These are phyloP conservation scores for Capsella rubella DNA, from an alignment of 441 rosid genomes.

Conservation along the genomic window DNA sequence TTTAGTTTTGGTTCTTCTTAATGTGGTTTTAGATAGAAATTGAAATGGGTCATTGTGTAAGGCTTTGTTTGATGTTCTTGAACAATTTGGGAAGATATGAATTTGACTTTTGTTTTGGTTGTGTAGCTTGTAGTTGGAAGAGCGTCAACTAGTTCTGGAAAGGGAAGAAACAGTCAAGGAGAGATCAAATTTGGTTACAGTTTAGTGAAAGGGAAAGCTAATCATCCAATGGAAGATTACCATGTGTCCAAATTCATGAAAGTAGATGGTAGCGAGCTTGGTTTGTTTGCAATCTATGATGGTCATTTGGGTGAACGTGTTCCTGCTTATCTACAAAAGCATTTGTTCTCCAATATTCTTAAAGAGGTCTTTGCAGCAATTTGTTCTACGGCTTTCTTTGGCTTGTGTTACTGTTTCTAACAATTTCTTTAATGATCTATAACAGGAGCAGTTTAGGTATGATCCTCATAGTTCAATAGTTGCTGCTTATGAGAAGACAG, in stretches of 20 bases:
- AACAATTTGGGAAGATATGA: background rate
- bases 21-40: background rate
- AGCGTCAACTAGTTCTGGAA: constrained; percentile 70
- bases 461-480: constrained; percentile 71
- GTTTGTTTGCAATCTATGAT: constrained; percentile 89
- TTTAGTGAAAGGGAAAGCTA: constrained; percentile 89
- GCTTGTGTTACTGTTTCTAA: constrained; percentile 16
- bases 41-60: constrained; percentile 8
- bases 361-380: constrained; percentile 62
- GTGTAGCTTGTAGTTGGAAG: constrained; percentile 58
- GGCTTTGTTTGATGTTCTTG: background rate
- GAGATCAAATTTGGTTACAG: constrained; percentile 76
- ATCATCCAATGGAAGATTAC: constrained; percentile 96
- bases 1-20: background rate
- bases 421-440: constrained; percentile 9
- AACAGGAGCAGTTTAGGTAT: constrained; percentile 78
- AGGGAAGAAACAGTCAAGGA: constrained; percentile 72
- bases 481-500: constrained; percentile 87
- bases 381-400: background rate
- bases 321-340: constrained; percentile 81
- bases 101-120: background rate
- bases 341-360: constrained; percentile 79
- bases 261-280: constrained; percentile 68
- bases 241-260: constrained; percentile 82
- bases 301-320: constrained; percentile 91